These are phyloP conservation scores for Bolboschoenus planiculmis DNA, from an alignment of 176 grass and related monocot genomes.

Conservation along the genomic window DNA sequence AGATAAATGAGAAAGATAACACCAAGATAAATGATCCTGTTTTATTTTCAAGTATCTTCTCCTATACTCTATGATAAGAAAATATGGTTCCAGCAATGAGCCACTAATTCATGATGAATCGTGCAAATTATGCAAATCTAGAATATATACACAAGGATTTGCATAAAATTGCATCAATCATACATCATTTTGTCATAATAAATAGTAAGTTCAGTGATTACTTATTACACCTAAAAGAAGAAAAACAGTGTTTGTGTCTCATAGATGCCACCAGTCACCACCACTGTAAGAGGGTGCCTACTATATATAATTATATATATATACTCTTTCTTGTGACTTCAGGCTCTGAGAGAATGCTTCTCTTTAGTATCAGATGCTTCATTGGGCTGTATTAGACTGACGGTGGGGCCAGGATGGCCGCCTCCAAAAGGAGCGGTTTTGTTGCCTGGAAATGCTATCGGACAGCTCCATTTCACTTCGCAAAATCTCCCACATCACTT, in stretches of 20 bases:
- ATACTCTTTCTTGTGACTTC: constrained; percentile 12
- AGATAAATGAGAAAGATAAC: not conserved
- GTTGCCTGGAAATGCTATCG: constrained; percentile 8
- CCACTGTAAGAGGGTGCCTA: constrained; percentile 23
- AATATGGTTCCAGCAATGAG: not conserved
- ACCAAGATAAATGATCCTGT: not conserved
- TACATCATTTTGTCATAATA: not conserved
- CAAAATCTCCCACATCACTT: constrained; percentile 97
- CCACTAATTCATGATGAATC: constrained; percentile 5
- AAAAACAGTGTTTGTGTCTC: not conserved
- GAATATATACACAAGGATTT: constrained; percentile 22
- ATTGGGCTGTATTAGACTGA: constrained; percentile 4
- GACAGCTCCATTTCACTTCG: constrained; percentile 42
- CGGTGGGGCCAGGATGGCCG: constrained; percentile 41
- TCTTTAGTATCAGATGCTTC: not conserved
- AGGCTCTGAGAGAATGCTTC: constrained; percentile 6
- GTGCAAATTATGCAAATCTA: constrained; percentile 24
- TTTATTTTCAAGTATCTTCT: not conserved
- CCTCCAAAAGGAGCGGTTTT: constrained; percentile 59
- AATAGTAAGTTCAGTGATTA: not conserved
- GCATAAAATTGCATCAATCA: constrained; percentile 22
- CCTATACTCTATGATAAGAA: constrained; percentile 8
- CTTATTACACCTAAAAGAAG: constrained; percentile 12
- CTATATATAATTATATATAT: too few species aligned
- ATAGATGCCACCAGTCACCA: constrained; percentile 15